A percentile compares a stretch with the other conserved stretches of the same genome.
These are phyloP conservation scores for Haplosporangium gracile DNA, from an alignment of 192 early-diverging fungal species.

Conservation along the genomic window DNA sequence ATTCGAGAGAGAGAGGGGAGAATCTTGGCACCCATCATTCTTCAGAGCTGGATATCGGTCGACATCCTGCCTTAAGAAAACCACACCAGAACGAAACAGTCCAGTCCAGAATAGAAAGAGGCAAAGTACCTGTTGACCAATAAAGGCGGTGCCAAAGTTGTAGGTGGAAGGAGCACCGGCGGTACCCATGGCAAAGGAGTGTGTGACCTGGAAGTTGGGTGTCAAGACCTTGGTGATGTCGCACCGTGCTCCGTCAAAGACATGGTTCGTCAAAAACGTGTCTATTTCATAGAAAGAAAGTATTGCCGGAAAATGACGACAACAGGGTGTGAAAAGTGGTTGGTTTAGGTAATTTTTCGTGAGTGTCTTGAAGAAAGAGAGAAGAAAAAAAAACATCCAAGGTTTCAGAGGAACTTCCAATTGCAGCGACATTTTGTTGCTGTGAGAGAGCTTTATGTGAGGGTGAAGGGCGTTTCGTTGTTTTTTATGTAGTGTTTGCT, in stretches of 20 bases:
- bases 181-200: constrained; percentile 91
- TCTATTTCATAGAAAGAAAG: constrained; percentile 52
- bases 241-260: constrained; percentile 96
- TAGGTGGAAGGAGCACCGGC: constrained; percentile 86
- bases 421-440: no score
- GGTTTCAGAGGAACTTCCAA: background rate
- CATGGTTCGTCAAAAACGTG: constrained; percentile 86
- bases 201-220: constrained; percentile 94
- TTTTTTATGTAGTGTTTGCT: background rate
- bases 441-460: background rate
- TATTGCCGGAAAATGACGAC: background rate
- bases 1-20: background rate
- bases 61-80: no score
- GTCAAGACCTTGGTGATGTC: constrained; percentile 94
- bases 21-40: no score
- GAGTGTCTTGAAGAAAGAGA: background rate
- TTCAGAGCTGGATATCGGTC: no score
- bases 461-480: background rate
- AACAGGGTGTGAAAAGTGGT: background rate
- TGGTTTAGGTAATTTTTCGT: no score
- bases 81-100: background rate
- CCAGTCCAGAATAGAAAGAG: background rate
- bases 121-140: constrained; percentile 74
- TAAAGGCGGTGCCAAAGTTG: constrained; percentile 92
- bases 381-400: constrained; percentile 8